phyloP scores from a whole-genome alignment of 2,329 filamentous ascomycete genomes.

The Aspergillus glaucus region DNA sequence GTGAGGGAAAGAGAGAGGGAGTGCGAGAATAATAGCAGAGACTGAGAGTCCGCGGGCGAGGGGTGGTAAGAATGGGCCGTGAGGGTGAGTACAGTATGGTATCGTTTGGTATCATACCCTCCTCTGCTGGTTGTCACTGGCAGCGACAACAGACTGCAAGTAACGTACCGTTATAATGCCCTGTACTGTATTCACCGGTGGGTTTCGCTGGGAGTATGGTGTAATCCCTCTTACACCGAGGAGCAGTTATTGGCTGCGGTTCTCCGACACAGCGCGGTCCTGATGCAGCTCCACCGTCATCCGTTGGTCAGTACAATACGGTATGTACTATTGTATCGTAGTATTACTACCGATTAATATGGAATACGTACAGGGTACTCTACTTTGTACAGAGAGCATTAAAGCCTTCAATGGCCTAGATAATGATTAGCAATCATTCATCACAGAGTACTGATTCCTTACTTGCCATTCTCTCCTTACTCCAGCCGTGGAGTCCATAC shows the following conservation, averaged over 20 bases:
- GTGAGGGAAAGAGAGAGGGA: conserved; percentile 25
- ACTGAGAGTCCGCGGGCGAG: conserved; percentile 18
- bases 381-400: not conserved
- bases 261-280: not conserved
- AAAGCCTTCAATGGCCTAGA: not conserved
- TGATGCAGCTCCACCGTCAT: conserved; percentile 6
- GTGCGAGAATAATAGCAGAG: conserved; percentile 28
- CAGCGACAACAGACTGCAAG: conserved; percentile 14
- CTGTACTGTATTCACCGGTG: conserved; percentile 9
- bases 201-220: not conserved
- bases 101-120: conserved; percentile 3
- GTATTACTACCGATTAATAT: not conserved
- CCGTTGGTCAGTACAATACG: conserved; percentile 7
- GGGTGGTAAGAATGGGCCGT: conserved; percentile 11
- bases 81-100: conserved; percentile 19
- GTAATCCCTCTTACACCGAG: not conserved
- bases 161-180: conserved; percentile 17
- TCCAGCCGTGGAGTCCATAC: not conserved
- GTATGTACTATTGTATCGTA: not conserved
- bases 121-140: conserved; percentile 18
- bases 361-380: not conserved
- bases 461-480: not conserved
- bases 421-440: not conserved
- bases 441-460: not conserved
- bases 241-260: not conserved